These are phyloP conservation scores for Discostella stelligeroides DNA, from an alignment of 108 stramenopile species.

Conservation along the genomic window DNA sequence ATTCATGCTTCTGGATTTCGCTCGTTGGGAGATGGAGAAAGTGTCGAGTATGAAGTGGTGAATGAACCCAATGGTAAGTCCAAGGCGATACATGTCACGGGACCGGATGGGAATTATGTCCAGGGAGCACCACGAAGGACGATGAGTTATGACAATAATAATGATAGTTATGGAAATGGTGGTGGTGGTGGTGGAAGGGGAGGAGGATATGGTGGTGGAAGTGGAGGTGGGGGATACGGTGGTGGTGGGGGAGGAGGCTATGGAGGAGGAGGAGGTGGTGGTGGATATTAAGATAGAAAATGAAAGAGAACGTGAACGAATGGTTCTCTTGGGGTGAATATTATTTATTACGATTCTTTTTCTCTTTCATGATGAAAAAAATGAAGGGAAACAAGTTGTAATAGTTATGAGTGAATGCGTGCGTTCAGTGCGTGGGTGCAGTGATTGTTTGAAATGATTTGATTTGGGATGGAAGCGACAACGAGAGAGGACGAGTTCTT, in stretches of 20 bases:
- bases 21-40: constrained; percentile 59
- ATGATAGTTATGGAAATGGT: not conserved
- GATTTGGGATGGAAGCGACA: too few species aligned
- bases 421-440: too few species aligned
- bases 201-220: not conserved
- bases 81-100: constrained; percentile 57
- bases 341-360: too few species aligned
- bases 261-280: not conserved
- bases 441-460: too few species aligned
- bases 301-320: too few species aligned
- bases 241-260: not conserved
- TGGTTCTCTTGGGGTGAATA: too few species aligned
- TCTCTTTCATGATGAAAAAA: too few species aligned
- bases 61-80: constrained; percentile 50
- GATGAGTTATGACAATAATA: not conserved
- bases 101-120: constrained; percentile 58
- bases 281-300: too few species aligned
- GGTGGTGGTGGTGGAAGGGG: not conserved
- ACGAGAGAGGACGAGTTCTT: too few species aligned
- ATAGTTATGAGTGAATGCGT: too few species aligned
- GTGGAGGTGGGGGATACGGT: not conserved
- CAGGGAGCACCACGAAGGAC: constrained; percentile 48
- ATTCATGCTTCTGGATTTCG: constrained; percentile 61
- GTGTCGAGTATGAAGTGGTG: constrained; percentile 63
- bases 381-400: too few species aligned